Evolutionary conservation across 768 basidiomycete genomes (phyloP).

Genomic region (Xerocomus potaroensis): DNA sequence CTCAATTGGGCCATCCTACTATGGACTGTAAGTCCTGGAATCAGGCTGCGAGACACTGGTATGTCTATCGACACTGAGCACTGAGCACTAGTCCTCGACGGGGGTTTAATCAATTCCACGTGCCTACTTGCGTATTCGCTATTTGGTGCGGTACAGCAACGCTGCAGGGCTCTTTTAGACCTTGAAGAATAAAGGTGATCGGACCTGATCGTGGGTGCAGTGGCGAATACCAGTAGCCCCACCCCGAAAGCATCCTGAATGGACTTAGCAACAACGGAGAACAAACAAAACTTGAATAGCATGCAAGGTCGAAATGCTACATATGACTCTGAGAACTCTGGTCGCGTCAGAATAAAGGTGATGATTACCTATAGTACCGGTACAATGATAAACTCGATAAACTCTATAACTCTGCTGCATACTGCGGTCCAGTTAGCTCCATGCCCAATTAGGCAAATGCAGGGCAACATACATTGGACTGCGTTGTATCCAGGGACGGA

Average conservation of each 20-base stretch:
- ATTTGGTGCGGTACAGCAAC: too few species aligned
- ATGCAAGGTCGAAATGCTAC: constrained; percentile 17
- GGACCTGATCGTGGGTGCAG: not conserved
- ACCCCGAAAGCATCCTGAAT: too few species aligned
- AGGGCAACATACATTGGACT: constrained; percentile 13
- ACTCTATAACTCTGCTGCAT: constrained; percentile 24
- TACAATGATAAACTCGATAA: not conserved
- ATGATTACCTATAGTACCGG: constrained; percentile 5
- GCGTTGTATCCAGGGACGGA: constrained; percentile 5
- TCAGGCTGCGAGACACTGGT: too few species aligned
- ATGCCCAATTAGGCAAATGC: not conserved
- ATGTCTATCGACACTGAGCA: too few species aligned
- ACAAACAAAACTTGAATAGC: not conserved
- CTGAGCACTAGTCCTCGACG: too few species aligned
- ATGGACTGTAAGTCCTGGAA: too few species aligned
- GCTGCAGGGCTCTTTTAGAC: too few species aligned
- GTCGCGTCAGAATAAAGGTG: not conserved
- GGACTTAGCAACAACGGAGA: not conserved
- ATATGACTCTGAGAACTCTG: constrained; percentile 7
- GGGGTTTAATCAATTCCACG: too few species aligned
- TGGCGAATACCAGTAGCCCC: too few species aligned
- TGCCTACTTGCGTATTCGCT: too few species aligned
- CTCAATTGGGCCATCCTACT: too few species aligned
- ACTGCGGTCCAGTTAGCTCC: constrained; percentile 11
- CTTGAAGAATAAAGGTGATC: too few species aligned